These are phyloP conservation scores for Scedosporium boydii DNA, from an alignment of 2,329 filamentous ascomycete species.

Conservation along the genomic window DNA sequence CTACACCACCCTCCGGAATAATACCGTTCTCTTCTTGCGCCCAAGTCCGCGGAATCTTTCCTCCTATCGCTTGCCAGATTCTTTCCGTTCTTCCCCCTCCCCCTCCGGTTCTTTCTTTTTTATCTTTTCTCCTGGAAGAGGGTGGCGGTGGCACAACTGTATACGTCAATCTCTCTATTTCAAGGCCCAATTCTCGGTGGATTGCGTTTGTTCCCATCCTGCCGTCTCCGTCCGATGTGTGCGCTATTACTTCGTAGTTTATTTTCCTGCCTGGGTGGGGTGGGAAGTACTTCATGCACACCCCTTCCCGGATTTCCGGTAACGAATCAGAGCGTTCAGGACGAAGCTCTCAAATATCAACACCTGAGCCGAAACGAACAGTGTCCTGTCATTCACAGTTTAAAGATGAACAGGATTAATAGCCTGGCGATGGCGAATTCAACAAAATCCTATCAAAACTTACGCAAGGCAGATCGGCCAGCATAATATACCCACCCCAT, in stretches of 20 bases:
- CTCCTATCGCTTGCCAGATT: neutral
- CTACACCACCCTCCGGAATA: neutral
- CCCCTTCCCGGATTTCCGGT: conserved; percentile 1
- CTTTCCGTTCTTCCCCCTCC: neutral
- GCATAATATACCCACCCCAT: neutral
- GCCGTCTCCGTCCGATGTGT: too few relatives aligned
- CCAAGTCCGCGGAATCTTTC: neutral
- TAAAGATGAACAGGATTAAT: neutral
- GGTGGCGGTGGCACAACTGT: neutral
- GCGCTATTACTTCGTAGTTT: neutral
- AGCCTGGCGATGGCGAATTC: neutral
- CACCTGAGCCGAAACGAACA: neutral
- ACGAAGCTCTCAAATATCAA: neutral
- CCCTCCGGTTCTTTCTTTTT: neutral
- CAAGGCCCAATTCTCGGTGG: too few relatives aligned
- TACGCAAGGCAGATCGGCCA: neutral
- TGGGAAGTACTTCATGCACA: neutral
- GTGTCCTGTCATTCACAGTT: neutral
- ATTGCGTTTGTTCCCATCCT: too few relatives aligned
- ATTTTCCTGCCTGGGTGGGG: neutral
- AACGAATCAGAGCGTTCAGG: neutral
- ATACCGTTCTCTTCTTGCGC: neutral
- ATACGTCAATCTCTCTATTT: neutral
- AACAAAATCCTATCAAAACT: neutral
- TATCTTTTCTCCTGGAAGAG: neutral